Base-by-base conservation (phyloP, 306 rosid species). In the Ceratonia siliqua region DNA sequence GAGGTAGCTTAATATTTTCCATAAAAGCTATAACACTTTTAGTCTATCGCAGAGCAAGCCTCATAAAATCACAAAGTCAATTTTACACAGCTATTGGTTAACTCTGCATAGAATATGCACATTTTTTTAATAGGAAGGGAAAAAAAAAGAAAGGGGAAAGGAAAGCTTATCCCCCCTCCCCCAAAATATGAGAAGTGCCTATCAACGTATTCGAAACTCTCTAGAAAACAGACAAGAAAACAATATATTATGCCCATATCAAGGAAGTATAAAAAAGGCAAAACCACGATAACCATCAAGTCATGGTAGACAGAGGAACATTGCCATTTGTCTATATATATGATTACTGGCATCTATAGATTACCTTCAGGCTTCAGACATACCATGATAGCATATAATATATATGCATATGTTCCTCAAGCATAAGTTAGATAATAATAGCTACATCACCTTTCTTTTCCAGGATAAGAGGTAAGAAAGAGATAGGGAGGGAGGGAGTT, bases 1-100 rank as follows among this genome's bases (percentile, higher is more conserved):
- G 22, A 48, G 38, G 71, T 25, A 39, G 76, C 42, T 49, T 9
- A 18, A 36, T 58, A 48, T 66, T 79, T 80, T 46, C 14, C 28
- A 49, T 35, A 6, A 41, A 18, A 78, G 10, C 13, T 39, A 6
- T 3, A 8, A 48, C 39, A 71, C 20, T 10, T 33, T 52, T 20
- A 32, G n/a, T 1, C 55, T 22, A 43, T 54, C 24, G 8, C 42
- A 73, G 21, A 27, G 43, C 52, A 49, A 61, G 59, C 14, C 39
- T 14, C 35, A n/a, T n/a, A n/a, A n/a, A n/a, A n/a, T n/a, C n/a
- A n/a, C n/a, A n/a, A n/a, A n/a, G n/a, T n/a, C n/a, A n/a, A n/a
- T n/a, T n/a, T n/a, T n/a, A n/a, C n/a, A n/a, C n/a, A n/a, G n/a
- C n/a, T n/a, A n/a, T n/a, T n/a, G n/a, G n/a, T n/a, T n/a, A n/a